Evolutionary conservation across 2,329 filamentous ascomycete genomes (phyloP).

Genomic region (Alternaria sp.): DNA sequence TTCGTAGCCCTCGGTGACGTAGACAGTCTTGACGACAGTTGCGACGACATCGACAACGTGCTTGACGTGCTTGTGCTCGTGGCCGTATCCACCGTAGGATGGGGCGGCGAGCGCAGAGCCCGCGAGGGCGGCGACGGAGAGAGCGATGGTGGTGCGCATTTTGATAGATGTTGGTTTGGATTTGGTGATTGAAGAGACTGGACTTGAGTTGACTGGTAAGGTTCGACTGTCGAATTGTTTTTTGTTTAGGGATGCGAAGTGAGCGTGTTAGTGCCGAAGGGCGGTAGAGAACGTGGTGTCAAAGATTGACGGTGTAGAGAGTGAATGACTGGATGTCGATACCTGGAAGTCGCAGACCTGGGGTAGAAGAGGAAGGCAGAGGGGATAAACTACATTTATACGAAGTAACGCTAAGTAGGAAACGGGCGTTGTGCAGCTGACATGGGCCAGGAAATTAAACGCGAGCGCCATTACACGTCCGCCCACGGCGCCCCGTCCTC

Average conservation of each 20-base stretch:
- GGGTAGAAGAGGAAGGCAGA: constrained; percentile 24
- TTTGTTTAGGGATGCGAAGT: constrained; percentile 22
- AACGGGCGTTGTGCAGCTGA: constrained; percentile 25
- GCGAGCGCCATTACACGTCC: constrained; percentile 31
- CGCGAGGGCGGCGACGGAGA: constrained; percentile 41
- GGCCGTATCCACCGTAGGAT: constrained; percentile 14
- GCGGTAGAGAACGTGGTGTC: constrained; percentile 44
- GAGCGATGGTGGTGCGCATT: constrained; percentile 40
- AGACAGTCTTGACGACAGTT: constrained; percentile 39
- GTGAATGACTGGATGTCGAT: constrained; percentile 40
- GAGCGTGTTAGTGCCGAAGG: constrained; percentile 40
- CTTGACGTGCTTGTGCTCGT: constrained; percentile 30
- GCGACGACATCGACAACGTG: constrained; percentile 38
- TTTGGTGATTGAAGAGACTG: constrained; percentile 16
- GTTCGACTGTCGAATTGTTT: constrained; percentile 30
- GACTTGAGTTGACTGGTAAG: constrained; percentile 22
- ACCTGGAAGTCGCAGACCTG: constrained; percentile 50
- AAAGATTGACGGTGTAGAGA: constrained; percentile 42
- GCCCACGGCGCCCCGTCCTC: constrained; percentile 33
- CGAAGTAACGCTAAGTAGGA: constrained; percentile 23
- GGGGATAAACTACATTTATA: constrained; percentile 40
- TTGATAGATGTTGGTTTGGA: constrained; percentile 30
- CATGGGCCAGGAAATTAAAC: constrained; percentile 35
- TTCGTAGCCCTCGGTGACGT: constrained; percentile 30
- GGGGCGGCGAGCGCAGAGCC: constrained; percentile 43